A percentile compares a stretch with the other conserved stretches of the same genome.
Evolutionary conservation across 2,329 filamentous ascomycete species (phyloP).

Genomic region (Cucurbitaria berberidis): DNA sequence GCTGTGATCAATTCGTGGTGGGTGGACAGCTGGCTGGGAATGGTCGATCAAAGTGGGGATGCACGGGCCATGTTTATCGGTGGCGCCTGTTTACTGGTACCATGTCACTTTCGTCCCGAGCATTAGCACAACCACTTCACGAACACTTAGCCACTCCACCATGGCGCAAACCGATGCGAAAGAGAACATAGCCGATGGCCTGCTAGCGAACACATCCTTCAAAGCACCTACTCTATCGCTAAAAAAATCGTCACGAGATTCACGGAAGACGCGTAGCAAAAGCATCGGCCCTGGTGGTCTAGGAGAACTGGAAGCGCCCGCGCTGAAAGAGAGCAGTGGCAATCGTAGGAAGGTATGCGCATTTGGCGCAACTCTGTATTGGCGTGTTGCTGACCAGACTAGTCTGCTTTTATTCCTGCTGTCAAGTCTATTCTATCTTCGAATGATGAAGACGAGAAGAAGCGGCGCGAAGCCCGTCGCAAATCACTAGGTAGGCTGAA

Average conservation of each 20-base stretch:
- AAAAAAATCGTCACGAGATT: conserved; percentile 33
- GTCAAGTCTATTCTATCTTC: conserved; percentile 64
- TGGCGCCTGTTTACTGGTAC: conserved; percentile 21
- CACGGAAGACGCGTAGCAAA: conserved; percentile 73
- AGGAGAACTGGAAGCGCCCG: conserved; percentile 83
- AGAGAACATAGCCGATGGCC: conserved; percentile 67
- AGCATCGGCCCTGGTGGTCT: conserved; percentile 93
- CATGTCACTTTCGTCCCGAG: conserved; percentile 4
- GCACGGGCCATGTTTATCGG: conserved; percentile 12
- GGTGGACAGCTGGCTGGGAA: neutral
- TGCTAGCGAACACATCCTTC: conserved; percentile 39
- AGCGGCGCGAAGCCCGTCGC: conserved; percentile 83
- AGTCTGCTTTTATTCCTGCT: conserved; percentile 56
- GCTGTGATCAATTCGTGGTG: neutral
- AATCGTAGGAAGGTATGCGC: conserved; percentile 77
- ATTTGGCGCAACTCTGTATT: neutral
- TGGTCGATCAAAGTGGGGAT: neutral
- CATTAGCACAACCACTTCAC: conserved; percentile 5
- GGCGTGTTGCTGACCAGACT: conserved; percentile 21
- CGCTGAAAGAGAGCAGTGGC: conserved; percentile 72
- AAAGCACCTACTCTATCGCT: conserved; percentile 34
- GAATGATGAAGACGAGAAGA: conserved; percentile 62
- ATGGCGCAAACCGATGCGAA: conserved; percentile 62
- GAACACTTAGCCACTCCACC: conserved; percentile 20
- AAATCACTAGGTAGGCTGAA: conserved; percentile 74